Percentiles rank a stretch among this genome's conserved stretches.
Evolutionary conservation across 2,329 filamentous ascomycete genomes (phyloP).

Genomic region (Byssochlamys sp.): DNA sequence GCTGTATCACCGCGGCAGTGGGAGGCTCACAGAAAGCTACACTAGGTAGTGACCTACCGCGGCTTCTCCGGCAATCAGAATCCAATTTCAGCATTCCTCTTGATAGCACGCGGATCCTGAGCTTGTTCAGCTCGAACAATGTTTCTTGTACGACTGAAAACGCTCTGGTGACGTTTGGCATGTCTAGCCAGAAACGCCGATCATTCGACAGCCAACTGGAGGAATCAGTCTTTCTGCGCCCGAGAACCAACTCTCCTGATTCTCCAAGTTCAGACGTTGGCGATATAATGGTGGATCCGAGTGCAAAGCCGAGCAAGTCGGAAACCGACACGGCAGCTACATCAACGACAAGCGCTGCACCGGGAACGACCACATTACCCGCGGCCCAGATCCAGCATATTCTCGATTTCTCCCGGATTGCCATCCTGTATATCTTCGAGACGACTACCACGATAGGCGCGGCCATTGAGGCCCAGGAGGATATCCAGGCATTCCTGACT

Average conservation of each 20-base stretch:
- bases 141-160: conserved; percentile 80
- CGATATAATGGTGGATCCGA: background rate
- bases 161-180: conserved; percentile 74
- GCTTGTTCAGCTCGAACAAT: conserved; percentile 63
- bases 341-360: conserved; percentile 1
- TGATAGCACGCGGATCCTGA: conserved; percentile 58
- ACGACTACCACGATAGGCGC: conserved; percentile 22
- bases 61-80: conserved; percentile 57
- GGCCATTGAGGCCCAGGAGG: conserved; percentile 19
- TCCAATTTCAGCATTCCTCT: conserved; percentile 68
- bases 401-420: conserved; percentile 27
- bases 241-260: background rate
- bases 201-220: conserved; percentile 1
- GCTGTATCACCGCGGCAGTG: conserved; percentile 45
- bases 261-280: background rate
- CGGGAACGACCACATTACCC: background rate
- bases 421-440: conserved; percentile 34
- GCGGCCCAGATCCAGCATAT: conserved; percentile 12
- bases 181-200: conserved; percentile 29
- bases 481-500: conserved; percentile 24
- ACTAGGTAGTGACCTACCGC: conserved; percentile 67
- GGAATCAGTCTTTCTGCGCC: background rate
- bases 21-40: conserved; percentile 57
- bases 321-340: conserved; percentile 3
- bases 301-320: conserved; percentile 2